Conservation (phyloP, 2,329 filamentous ascomycete species). For the Apiospora saccharicola region DNA sequence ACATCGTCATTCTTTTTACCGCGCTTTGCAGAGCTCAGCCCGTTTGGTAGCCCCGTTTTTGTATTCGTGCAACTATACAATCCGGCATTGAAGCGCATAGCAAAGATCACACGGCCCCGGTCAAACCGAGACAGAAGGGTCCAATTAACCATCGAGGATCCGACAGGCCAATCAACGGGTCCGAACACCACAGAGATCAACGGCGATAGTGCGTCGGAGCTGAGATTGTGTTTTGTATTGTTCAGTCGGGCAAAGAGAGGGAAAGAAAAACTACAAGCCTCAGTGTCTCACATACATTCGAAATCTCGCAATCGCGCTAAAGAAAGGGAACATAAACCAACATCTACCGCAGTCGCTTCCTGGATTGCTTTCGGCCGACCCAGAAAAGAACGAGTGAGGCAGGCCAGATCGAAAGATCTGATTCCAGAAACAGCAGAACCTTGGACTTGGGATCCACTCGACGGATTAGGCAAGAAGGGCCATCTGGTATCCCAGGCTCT, state of each 20-base stretch:
- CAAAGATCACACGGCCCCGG: background rate
- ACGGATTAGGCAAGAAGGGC: slow-evolving; percentile 9
- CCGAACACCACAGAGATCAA: background rate
- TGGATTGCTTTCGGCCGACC: slow-evolving; percentile 10
- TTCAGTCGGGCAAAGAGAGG: background rate
- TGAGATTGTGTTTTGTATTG: slow-evolving; percentile 17
- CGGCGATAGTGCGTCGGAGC: slow-evolving; percentile 12
- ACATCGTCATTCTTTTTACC: slow-evolving; percentile 15
- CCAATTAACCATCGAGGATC: background rate
- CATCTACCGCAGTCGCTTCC: background rate
- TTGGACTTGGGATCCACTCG: slow-evolving; percentile 11
- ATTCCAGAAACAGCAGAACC: slow-evolving; percentile 12
- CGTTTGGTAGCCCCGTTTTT: background rate
- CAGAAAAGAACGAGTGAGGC: slow-evolving; percentile 20
- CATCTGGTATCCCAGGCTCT: background rate
- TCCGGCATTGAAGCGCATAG: background rate
- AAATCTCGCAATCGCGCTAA: background rate
- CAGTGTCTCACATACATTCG: background rate
- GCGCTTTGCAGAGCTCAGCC: slow-evolving; percentile 16
- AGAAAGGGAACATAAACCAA: background rate
- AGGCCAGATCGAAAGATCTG: slow-evolving; percentile 22
- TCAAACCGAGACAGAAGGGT: slow-evolving; percentile 16
- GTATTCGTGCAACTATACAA: background rate
- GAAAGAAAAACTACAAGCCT: background rate
- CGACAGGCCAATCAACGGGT: background rate